These are phyloP conservation scores for Aspergillus sergii DNA, from an alignment of 2,329 filamentous ascomycete genomes.

Conservation along the genomic window DNA sequence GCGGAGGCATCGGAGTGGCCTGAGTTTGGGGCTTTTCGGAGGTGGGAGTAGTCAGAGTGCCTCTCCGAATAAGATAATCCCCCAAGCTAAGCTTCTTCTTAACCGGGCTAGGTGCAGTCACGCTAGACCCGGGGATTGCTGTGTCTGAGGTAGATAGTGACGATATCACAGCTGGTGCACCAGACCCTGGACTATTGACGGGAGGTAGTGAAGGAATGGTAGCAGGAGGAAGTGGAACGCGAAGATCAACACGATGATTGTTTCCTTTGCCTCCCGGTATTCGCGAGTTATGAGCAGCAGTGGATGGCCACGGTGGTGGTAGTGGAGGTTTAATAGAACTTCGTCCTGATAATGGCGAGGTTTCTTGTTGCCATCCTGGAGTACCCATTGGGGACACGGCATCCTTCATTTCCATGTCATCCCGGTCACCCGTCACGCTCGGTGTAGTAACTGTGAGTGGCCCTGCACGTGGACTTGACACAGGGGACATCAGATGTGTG, in stretches of 20 bases:
- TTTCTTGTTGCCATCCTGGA: conserved; percentile 20
- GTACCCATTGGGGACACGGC: conserved; percentile 29
- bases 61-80: conserved; percentile 51
- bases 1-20: conserved; percentile 26
- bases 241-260: conserved; percentile 27
- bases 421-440: conserved; percentile 17
- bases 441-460: conserved; percentile 14
- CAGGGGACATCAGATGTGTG: conserved; percentile 14
- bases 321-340: conserved; percentile 24
- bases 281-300: conserved; percentile 39
- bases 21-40: conserved; percentile 43
- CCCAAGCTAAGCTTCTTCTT: conserved; percentile 56
- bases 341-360: conserved; percentile 18
- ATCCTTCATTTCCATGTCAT: conserved; percentile 54
- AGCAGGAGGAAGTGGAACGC: conserved; percentile 31
- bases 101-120: conserved; percentile 49
- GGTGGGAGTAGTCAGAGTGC: conserved; percentile 43
- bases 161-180: conserved; percentile 32
- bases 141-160: conserved; percentile 33
- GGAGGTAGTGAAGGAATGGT: conserved; percentile 24
- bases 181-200: conserved; percentile 31
- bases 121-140: conserved; percentile 28
- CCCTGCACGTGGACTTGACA: conserved; percentile 16
- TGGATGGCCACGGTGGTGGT: conserved; percentile 40
- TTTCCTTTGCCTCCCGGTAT: conserved; percentile 27